Percentiles rank a stretch among this genome's conserved stretches.
These are phyloP conservation scores for Cladophialophora psammophila DNA, from an alignment of 2,329 filamentous ascomycete species.

Conservation along the genomic window DNA sequence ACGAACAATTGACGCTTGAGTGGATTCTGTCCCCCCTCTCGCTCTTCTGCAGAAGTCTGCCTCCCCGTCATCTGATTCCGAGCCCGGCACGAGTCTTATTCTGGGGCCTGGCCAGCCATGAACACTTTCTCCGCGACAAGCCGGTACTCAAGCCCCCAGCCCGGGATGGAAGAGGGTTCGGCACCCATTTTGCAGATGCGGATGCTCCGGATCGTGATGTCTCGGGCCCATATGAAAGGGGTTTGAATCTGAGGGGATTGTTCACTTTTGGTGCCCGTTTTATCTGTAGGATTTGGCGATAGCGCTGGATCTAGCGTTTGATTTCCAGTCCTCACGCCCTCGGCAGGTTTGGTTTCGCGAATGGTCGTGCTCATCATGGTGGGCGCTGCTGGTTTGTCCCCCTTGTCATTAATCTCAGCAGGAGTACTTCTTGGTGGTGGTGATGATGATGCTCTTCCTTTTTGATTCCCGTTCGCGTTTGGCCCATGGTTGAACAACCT, in stretches of 20 bases:
- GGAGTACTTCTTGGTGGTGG: not conserved
- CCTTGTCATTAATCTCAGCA: not conserved
- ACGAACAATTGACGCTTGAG: no score
- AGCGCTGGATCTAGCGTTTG: no score
- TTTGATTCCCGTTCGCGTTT: not conserved
- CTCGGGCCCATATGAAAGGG: slow-evolving; percentile 73
- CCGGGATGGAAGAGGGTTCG: slow-evolving; percentile 64
- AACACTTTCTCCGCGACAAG: slow-evolving; percentile 53
- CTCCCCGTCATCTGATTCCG: not conserved
- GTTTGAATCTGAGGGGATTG: slow-evolving; percentile 40
- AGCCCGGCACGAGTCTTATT: not conserved
- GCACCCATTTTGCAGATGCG: slow-evolving; percentile 90
- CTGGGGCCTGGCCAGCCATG: not conserved
- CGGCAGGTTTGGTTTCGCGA: no score
- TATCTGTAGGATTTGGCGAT: not conserved
- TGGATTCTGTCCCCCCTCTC: not conserved
- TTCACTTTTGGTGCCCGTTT: slow-evolving; percentile 19
- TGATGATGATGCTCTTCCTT: not conserved
- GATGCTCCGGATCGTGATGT: slow-evolving; percentile 72
- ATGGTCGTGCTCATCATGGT: no score
- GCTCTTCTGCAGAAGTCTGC: not conserved
- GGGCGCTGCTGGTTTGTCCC: no score
- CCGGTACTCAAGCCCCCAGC: slow-evolving; percentile 61
- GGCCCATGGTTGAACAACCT: slow-evolving; percentile 43
- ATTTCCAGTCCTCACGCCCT: not conserved